Base-by-base conservation (phyloP, 495 filamentous ascomycete genomes). In the Cercophora scortea region DNA sequence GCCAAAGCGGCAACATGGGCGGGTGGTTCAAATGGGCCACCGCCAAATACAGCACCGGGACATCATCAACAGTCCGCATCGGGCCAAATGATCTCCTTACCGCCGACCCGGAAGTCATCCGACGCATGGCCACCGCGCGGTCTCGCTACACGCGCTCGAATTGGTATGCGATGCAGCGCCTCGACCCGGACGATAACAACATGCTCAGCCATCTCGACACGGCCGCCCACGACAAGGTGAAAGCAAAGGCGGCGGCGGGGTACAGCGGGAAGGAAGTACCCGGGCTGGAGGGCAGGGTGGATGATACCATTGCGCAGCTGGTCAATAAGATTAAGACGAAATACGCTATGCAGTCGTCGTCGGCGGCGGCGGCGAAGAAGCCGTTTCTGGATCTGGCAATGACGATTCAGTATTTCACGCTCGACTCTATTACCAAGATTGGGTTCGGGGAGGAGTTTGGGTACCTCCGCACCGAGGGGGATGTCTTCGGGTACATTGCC, bases 381-480 rank as follows among this genome's bases (percentile, higher is more conserved):
- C 25, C 25, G 25, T 25, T 25, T 25, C 47, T 80, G 12, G 76
- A 81, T 52, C 63, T 80, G 13, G 68, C 63, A 0, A 61, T 43
- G 6, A 61, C 73, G 18, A 61, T 68, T 1, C 63, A 72, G 42
- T 80, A 61, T 51, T 79, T 81, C 45, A 79, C 78, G 0, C 55
- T 80, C 6, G 79, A 83, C 50, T 56, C 73, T 1, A 74, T 80
- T 36, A 69, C 70, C 8, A 66, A 66, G 36, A 56, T 77, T 7
- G 70, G 83, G 58, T 77, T 74, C 48, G 61, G 85, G 52, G 45
- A 84, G 52, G 55, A 72, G 55, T 73, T 81, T 68, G 67, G 75
- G 42, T 73, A 75, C 62, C 51, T 78, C n/a, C 55, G 39, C 6
- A 54, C 48, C 16, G 75, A 83, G 47, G 50, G 51, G 2, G 80